These are phyloP conservation scores for Uncinocarpus reesii DNA, from an alignment of 2,329 filamentous ascomycete genomes.

Conservation along the genomic window DNA sequence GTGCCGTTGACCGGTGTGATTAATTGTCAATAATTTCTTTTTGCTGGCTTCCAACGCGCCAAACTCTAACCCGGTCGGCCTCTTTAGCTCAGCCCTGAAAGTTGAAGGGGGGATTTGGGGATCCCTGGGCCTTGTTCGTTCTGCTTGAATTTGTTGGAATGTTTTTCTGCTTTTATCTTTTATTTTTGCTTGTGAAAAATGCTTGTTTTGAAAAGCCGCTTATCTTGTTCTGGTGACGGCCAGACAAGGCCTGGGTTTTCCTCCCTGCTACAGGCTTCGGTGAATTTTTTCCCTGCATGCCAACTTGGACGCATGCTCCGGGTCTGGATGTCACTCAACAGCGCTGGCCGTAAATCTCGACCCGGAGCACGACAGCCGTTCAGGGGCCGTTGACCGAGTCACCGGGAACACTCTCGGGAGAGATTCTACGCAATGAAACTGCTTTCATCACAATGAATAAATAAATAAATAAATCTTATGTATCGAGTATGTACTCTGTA, in stretches of 20 bases:
- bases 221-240: neutral
- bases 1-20: too few relatives aligned
- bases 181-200: neutral
- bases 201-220: constrained; percentile 1
- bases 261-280: neutral
- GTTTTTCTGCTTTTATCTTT: neutral
- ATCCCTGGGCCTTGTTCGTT: too few relatives aligned
- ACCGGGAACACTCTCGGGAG: neutral
- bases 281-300: neutral
- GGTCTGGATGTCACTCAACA: too few relatives aligned
- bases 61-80: too few relatives aligned
- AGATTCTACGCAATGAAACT: neutral
- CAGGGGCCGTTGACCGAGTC: neutral
- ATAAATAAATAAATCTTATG: too few relatives aligned
- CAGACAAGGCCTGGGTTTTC: neutral
- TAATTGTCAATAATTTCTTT: too few relatives aligned
- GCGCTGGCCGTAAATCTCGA: too few relatives aligned
- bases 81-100: too few relatives aligned
- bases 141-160: neutral
- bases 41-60: too few relatives aligned
- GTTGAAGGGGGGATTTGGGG: too few relatives aligned
- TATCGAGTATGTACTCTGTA: too few relatives aligned
- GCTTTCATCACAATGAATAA: too few relatives aligned
- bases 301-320: neutral
- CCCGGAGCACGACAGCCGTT: neutral